These are phyloP conservation scores for Neonectria coccinea DNA, from an alignment of 2,329 filamentous ascomycete species.

Conservation along the genomic window DNA sequence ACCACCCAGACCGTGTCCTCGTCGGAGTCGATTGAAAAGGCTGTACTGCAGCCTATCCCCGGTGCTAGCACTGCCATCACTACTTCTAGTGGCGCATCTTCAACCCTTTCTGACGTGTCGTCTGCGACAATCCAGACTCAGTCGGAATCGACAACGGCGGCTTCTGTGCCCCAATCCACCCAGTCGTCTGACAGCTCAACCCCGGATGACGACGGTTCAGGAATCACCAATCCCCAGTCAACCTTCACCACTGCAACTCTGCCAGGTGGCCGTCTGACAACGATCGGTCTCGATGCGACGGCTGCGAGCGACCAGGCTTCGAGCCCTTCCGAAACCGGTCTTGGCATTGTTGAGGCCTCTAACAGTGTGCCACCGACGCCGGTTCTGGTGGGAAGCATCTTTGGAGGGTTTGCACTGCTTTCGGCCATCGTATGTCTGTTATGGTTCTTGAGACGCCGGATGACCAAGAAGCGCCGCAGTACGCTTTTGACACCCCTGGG, in stretches of 20 bases:
- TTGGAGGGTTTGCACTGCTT: slow-evolving; percentile 59
- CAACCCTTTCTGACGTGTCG: slow-evolving; percentile 23
- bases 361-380: slow-evolving; percentile 37
- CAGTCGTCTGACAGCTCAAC: slow-evolving; percentile 31
- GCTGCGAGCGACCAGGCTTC: slow-evolving; percentile 36
- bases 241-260: slow-evolving; percentile 39
- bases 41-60: slow-evolving; percentile 16
- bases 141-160: slow-evolving; percentile 30
- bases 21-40: slow-evolving; percentile 25
- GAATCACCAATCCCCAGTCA: slow-evolving; percentile 29
- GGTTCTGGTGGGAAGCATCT: slow-evolving; percentile 63
- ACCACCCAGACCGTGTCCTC: slow-evolving; percentile 5
- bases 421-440: slow-evolving; percentile 60
- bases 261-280: slow-evolving; percentile 35
- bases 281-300: slow-evolving; percentile 37
- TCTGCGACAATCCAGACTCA: slow-evolving; percentile 37
- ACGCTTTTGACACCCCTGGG: slow-evolving; percentile 63
- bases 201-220: slow-evolving; percentile 29
- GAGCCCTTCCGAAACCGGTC: slow-evolving; percentile 31
- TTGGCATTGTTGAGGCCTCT: slow-evolving; percentile 26
- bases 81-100: slow-evolving; percentile 4
- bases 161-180: slow-evolving; percentile 33
- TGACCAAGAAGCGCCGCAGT: slow-evolving; percentile 57
- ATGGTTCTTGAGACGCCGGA: slow-evolving; percentile 61
- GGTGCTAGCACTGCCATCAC: slow-evolving; percentile 4